These are phyloP conservation scores for Brasenia schreberi DNA, from an alignment of 164 flowering plant genomes.

Conservation along the genomic window DNA sequence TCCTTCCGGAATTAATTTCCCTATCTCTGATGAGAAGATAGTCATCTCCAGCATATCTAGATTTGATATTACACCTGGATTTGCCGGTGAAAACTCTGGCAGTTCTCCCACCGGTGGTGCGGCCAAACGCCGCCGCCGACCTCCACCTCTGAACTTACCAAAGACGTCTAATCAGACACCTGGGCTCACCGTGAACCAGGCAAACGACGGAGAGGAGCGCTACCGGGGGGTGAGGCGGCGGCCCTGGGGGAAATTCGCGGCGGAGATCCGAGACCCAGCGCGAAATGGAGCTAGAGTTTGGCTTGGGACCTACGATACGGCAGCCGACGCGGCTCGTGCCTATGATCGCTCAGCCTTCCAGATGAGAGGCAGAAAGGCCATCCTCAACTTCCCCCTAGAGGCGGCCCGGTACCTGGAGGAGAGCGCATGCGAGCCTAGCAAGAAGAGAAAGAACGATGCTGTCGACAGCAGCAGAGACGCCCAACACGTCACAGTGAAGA, in stretches of 20 bases:
- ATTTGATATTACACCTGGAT: not conserved
- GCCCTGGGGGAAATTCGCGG: not conserved
- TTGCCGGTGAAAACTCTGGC: too few relatives aligned
- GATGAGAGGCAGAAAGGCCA: constrained; percentile 14
- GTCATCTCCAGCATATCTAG: not conserved
- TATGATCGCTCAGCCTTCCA: not conserved
- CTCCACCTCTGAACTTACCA: not conserved
- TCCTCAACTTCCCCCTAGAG: constrained; percentile 29
- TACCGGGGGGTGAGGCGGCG: not conserved
- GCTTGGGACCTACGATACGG: not conserved
- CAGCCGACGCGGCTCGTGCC: not conserved
- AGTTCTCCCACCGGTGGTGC: not conserved
- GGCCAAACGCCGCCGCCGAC: not conserved
- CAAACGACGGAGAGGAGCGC: not conserved
- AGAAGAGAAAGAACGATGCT: constrained; percentile 8
- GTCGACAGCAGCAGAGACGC: constrained; percentile 3
- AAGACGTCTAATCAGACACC: not conserved
- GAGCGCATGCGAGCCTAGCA: not conserved
- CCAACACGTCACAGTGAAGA: constrained; percentile 1
- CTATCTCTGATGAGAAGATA: not conserved
- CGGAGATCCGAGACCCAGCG: constrained; percentile 1
- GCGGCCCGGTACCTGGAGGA: not conserved
- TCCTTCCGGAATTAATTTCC: not conserved
- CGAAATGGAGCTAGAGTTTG: not conserved
- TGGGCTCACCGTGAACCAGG: not conserved